Base-by-base conservation (phyloP, 441 rosid species). In the Gossypium davidsonii region DNA sequence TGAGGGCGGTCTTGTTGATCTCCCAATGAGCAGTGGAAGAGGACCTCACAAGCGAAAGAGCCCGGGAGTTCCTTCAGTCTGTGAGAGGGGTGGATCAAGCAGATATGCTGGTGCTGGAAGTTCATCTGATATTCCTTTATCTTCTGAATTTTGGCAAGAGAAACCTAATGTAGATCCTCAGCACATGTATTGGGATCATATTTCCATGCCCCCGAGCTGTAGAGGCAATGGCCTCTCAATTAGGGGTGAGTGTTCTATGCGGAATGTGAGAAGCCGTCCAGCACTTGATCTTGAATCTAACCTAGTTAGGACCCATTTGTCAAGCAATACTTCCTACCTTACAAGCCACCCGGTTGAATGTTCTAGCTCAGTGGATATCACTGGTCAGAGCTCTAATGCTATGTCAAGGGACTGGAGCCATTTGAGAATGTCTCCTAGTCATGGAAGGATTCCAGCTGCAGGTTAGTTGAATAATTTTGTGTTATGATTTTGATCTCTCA, bases 181-280 rank as follows among this genome's bases (percentile, higher is more conserved):
- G 61, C 81, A 79, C 39, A 31, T 83, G 80, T 84, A 85, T 57
- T 82, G 90, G 93, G 88, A 90, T 73, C 80, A 39, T 39, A 48
- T 71, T 76, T 67, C 75, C 64, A 74, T 82, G 83, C 74, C 80
- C 72, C 84, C 86, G 42, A 65, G 82, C 65, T 77, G 85, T 53
- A 82, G 82, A 78, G 82, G 86, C 76, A 84, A 82, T 72, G 74
- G 77, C 72, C 85, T 83, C 73, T 83, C 86, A 64, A 68, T 85
- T 60, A 79, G 90, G 80, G 88, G 86, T 60, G 96, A 94, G 77
- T 77, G 87, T 79, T 87, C 93, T 80, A 48, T 76, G 37, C 88
- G 97, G 85, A 91, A 90, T 78, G 97, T 94, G 69, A 84, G 98
- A 78, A 91, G 85, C 57, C 88, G 98, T 73, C 81, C 89, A 67